A percentile compares a stretch with the other conserved stretches of the same genome.
Evolutionary conservation across 805 yeast genomes (phyloP).

Genomic region (Saccharomycopsis sp.): DNA sequence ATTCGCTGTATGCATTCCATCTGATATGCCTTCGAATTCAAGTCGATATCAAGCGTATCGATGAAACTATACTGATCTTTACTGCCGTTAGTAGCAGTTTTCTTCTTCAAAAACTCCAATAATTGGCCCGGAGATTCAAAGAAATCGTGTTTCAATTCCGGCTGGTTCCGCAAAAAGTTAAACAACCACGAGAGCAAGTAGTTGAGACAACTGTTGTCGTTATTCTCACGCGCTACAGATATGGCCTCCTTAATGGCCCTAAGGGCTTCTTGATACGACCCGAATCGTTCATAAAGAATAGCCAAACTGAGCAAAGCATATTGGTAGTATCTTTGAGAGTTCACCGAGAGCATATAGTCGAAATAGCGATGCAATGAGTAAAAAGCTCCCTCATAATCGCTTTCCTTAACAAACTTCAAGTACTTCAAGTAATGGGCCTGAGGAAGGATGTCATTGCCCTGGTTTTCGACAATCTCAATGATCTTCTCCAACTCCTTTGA

Average conservation of each 20-base stretch:
- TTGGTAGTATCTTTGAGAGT: slow-evolving; percentile 61
- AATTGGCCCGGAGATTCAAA: slow-evolving; percentile 60
- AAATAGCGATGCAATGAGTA: slow-evolving; percentile 56
- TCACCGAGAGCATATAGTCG: slow-evolving; percentile 69
- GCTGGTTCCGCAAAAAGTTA: slow-evolving; percentile 62
- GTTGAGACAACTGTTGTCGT: slow-evolving; percentile 66
- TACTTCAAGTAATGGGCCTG: slow-evolving; percentile 52
- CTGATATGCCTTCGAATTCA: slow-evolving; percentile 55
- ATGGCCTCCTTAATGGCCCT: slow-evolving; percentile 83
- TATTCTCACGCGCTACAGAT: slow-evolving; percentile 78
- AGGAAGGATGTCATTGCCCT: slow-evolving; percentile 35
- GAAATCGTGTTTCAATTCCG: slow-evolving; percentile 45
- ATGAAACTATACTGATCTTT: slow-evolving; percentile 25
- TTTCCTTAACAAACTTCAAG: slow-evolving; percentile 48
- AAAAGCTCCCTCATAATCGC: slow-evolving; percentile 52
- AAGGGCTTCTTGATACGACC: slow-evolving; percentile 60
- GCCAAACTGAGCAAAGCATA: slow-evolving; percentile 72
- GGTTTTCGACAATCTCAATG: slow-evolving; percentile 40
- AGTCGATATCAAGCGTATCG: slow-evolving; percentile 10
- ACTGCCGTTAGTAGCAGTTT: slow-evolving; percentile 39
- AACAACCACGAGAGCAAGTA: slow-evolving; percentile 70
- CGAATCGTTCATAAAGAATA: slow-evolving; percentile 61
- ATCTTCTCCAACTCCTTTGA: slow-evolving; percentile 39
- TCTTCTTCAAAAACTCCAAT: slow-evolving; percentile 50
- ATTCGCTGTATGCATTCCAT: slow-evolving; percentile 54